Conservation (phyloP, 345 rosid species). For the Punica granatum region DNA sequence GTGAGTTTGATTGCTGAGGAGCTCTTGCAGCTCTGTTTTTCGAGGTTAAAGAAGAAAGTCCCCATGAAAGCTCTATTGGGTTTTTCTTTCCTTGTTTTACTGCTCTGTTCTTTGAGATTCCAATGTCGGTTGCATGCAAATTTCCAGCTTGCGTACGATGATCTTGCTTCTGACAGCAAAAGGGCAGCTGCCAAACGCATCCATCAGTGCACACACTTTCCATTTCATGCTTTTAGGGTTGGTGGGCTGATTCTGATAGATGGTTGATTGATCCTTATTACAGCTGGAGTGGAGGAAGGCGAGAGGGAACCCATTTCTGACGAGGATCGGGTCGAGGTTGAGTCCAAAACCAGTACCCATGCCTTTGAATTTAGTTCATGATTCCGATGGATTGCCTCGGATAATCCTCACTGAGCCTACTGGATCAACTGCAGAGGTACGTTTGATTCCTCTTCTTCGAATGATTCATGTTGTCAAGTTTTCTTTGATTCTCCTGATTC, state of each 20-base stretch:
- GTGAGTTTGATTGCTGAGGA: background rate
- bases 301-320: slow-evolving; percentile 54
- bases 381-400: slow-evolving; percentile 54
- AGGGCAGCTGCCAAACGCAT: background rate
- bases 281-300: slow-evolving; percentile 63
- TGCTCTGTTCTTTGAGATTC: background rate
- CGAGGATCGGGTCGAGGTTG: slow-evolving; percentile 33
- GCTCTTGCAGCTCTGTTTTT: background rate
- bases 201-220: background rate
- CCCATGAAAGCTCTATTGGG: background rate
- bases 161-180: background rate
- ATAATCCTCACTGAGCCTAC: slow-evolving; percentile 69
- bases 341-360: slow-evolving; percentile 45
- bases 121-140: background rate
- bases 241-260: slow-evolving; percentile 7
- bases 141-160: background rate
- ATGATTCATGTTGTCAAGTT: background rate
- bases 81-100: background rate
- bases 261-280: slow-evolving; percentile 13
- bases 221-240: too few relatives aligned
- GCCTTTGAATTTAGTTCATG: slow-evolving; percentile 63
- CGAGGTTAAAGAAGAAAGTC: background rate
- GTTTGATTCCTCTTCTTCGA: slow-evolving; percentile 1
- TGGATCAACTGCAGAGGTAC: slow-evolving; percentile 82
- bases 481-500: background rate